phyloP scores from a whole-genome alignment of 331 rosid species.

The Cydonia oblonga region DNA sequence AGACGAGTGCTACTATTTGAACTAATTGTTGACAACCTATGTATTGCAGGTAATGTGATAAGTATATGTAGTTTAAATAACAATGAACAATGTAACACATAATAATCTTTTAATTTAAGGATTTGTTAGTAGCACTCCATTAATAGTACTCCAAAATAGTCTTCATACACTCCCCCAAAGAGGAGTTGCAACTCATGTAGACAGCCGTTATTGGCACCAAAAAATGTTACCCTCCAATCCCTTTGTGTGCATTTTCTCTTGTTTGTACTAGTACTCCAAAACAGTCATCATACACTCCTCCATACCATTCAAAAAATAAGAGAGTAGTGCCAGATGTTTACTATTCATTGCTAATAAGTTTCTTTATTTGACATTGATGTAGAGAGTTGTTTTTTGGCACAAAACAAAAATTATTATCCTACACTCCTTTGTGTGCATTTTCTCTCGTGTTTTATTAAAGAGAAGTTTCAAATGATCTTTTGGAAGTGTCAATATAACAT shows the following conservation, averaged over 20 bases:
- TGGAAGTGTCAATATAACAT: not conserved
- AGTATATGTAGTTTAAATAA: not conserved
- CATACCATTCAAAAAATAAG: too few species aligned
- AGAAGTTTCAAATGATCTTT: too few species aligned
- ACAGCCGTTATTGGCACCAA: not conserved
- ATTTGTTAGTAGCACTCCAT: not conserved
- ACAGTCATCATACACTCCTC: too few species aligned
- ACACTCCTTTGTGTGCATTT: not conserved
- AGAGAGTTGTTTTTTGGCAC: too few species aligned
- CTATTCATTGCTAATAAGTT: too few species aligned
- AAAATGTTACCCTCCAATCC: not conserved
- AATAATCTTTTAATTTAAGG: too few species aligned
- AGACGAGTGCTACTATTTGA: not conserved
- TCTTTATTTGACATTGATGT: too few species aligned
- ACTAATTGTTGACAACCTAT: not conserved
- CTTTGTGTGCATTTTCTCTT: not conserved
- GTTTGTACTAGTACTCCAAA: too few species aligned
- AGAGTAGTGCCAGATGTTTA: too few species aligned
- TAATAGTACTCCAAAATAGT: too few species aligned
- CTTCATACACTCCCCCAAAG: too few species aligned
- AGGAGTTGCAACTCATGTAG: not conserved
- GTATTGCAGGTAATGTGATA: not conserved
- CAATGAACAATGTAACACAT: not conserved
- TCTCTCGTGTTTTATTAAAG: not conserved
- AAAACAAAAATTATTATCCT: too few species aligned